phyloP scores from a whole-genome alignment of 106 monocot species.

The Posidonia australis region DNA sequence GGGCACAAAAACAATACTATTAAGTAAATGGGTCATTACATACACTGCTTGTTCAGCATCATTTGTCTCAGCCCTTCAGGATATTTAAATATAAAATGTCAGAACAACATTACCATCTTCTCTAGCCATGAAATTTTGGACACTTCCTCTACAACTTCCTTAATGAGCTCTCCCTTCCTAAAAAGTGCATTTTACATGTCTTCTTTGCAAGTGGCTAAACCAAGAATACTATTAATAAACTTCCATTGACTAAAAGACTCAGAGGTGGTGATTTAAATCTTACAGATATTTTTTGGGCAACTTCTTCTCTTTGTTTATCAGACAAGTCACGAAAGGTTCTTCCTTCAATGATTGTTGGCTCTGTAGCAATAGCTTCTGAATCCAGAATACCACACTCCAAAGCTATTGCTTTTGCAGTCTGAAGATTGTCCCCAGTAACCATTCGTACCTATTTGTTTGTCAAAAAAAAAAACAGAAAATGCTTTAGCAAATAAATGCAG shows the following conservation, averaged over 20 bases:
- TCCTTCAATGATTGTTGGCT: constrained; percentile 36
- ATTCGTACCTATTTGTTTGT: constrained; percentile 57
- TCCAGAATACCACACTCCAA: constrained; percentile 93
- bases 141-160: no score
- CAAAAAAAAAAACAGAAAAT: neutral
- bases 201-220: no score
- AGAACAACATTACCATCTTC: no score
- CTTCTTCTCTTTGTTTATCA: constrained; percentile 53
- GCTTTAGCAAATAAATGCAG: neutral
- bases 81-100: no score
- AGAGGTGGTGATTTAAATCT: neutral
- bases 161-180: no score
- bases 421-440: constrained; percentile 44
- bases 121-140: no score
- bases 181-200: no score
- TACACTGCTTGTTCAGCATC: no score
- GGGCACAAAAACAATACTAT: no score
- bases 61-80: no score
- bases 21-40: no score
- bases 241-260: neutral
- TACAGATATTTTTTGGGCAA: constrained; percentile 76
- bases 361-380: constrained; percentile 25
- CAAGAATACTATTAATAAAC: no score
- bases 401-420: constrained; percentile 93
- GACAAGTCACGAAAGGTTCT: constrained; percentile 53